phyloP scores from a whole-genome alignment of 768 basidiomycete species.

The Kockovaella imperatae region DNA sequence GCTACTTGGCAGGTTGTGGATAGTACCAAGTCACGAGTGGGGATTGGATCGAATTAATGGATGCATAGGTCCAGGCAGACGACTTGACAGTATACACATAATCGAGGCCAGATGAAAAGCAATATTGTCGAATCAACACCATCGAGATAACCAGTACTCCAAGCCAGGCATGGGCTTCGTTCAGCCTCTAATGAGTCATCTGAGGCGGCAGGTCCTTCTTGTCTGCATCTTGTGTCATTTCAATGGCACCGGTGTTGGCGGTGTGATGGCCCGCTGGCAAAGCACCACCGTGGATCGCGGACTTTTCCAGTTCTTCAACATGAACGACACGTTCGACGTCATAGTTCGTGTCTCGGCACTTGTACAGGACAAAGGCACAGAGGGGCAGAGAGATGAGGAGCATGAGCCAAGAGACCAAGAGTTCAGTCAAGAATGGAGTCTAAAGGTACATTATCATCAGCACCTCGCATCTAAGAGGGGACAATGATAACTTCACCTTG shows the following conservation, averaged over 20 bases:
- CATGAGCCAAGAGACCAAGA: constrained; percentile 28
- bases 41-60: too few species aligned
- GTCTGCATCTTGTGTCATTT: not conserved
- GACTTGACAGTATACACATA: not conserved
- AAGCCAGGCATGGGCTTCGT: too few species aligned
- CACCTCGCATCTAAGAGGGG: not conserved
- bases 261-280: constrained; percentile 24
- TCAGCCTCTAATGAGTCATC: too few species aligned
- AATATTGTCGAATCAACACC: not conserved
- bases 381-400: constrained; percentile 28
- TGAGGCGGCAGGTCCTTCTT: not conserved
- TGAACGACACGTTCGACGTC: constrained; percentile 20
- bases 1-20: too few species aligned
- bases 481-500: constrained; percentile 9
- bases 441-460: not conserved
- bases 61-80: too few species aligned
- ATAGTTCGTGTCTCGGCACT: constrained; percentile 22
- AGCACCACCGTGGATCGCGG: constrained; percentile 10
- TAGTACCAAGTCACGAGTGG: too few species aligned
- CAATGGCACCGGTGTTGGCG: not conserved
- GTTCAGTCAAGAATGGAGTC: constrained; percentile 50
- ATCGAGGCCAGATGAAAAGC: not conserved
- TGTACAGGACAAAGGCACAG: constrained; percentile 17
- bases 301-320: constrained; percentile 21
- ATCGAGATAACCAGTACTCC: not conserved